Evolutionary conservation across 768 basidiomycete species (phyloP).

Genomic region (Chalciporus sphaerocephalus): DNA sequence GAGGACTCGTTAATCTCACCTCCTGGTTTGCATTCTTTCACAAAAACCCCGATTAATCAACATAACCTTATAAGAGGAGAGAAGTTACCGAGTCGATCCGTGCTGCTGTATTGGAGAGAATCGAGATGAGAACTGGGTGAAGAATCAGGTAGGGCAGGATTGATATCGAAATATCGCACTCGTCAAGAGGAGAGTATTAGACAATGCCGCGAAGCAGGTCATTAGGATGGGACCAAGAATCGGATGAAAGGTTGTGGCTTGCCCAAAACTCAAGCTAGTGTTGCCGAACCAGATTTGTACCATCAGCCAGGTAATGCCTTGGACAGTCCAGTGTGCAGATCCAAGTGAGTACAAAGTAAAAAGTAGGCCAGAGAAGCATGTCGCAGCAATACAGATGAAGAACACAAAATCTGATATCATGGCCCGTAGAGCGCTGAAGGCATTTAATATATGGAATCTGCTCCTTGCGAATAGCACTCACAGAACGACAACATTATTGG

Average conservation of each 20-base stretch:
- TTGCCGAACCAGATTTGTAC: conserved; percentile 86
- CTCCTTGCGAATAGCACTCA: conserved; percentile 32
- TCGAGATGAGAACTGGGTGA: conserved; percentile 66
- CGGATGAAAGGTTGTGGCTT: conserved; percentile 59
- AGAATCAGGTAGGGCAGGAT: conserved; percentile 3
- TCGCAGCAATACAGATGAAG: conserved; percentile 71
- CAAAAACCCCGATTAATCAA: not conserved
- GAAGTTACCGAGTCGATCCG: conserved; percentile 56
- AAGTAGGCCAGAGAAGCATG: conserved; percentile 77
- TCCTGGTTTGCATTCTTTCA: conserved; percentile 57
- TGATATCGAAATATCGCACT: conserved; percentile 44
- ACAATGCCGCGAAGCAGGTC: conserved; percentile 73
- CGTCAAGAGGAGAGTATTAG: conserved; percentile 74
- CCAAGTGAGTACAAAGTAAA: conserved; percentile 54
- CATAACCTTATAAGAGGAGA: not conserved
- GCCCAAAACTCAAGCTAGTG: conserved; percentile 55
- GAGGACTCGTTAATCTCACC: conserved; percentile 28
- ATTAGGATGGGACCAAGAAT: conserved; percentile 76
- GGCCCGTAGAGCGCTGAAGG: conserved; percentile 63
- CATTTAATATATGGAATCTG: conserved; percentile 5
- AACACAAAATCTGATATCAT: conserved; percentile 80
- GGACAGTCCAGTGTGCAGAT: conserved; percentile 29
- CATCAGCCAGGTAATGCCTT: conserved; percentile 76
- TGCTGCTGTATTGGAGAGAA: conserved; percentile 86
- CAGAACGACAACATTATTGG: conserved; percentile 77